These are phyloP conservation scores for Musa acuminata DNA, from an alignment of 176 grass and related monocot species.

Conservation along the genomic window DNA sequence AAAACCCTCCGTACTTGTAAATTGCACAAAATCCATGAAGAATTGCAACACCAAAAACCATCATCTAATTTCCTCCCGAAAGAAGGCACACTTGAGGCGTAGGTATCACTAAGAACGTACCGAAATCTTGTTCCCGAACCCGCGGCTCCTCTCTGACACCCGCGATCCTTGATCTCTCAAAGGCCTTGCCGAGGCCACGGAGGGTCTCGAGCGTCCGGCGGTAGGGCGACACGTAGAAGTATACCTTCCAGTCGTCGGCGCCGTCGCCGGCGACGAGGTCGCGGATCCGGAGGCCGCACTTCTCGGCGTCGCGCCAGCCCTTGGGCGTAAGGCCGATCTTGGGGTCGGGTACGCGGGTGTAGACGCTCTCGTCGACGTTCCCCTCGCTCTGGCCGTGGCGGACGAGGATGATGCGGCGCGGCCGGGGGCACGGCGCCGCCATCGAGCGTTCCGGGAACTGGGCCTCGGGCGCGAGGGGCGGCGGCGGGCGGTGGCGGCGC, in stretches of 20 bases:
- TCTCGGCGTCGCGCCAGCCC: conserved; percentile 45
- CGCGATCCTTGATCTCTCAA: conserved; percentile 51
- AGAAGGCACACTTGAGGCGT: neutral
- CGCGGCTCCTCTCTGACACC: conserved; percentile 75
- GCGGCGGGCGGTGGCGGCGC: neutral
- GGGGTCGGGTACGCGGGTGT: conserved; percentile 75
- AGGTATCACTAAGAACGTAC: conserved; percentile 21
- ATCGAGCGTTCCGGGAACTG: conserved; percentile 21
- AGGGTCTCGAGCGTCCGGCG: conserved; percentile 58
- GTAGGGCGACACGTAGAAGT: conserved; percentile 87
- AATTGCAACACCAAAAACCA: neutral
- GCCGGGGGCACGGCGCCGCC: conserved; percentile 14
- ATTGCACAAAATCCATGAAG: neutral
- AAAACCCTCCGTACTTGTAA: neutral
- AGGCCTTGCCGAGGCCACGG: conserved; percentile 40
- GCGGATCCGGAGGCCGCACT: conserved; percentile 40
- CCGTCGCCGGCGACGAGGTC: conserved; percentile 18
- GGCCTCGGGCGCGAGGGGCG: neutral
- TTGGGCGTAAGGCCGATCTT: conserved; percentile 52
- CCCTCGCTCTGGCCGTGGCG: conserved; percentile 86
- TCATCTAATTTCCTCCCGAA: too few relatives aligned
- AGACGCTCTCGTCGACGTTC: conserved; percentile 64
- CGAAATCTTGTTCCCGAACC: conserved; percentile 80
- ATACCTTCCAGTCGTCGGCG: conserved; percentile 56
- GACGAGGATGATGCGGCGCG: conserved; percentile 66